Evolutionary conservation across 176 grass and related monocot species (phyloP), one percentile per base, ranked within the genome.

Genomic region (Phyllostachys edulis): DNA sequence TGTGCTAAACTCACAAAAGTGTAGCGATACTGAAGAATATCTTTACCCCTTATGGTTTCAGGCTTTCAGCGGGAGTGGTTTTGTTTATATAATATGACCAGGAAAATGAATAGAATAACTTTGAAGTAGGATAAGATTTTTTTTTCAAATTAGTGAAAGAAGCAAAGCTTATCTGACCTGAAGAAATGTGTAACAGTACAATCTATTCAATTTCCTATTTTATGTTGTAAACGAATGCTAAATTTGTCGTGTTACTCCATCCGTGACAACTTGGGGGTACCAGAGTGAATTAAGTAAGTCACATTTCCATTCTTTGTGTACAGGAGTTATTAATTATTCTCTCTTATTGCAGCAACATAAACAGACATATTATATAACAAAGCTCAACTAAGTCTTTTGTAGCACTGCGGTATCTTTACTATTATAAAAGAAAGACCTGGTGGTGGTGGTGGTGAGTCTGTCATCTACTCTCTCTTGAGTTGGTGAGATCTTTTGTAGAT

Each of bases 341-440:
- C 71, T 57, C 40, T 39, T 63, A 52, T 67, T 69, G 52, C 71
- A 82, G 63, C 40, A 76, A 82, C 17, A 11, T 54, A 70, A 50
- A 29, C 14, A 69, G 41, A 50, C 27, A 60, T 73, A 15, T 45
- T 4, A 82, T 46, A 63, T 12, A 61, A 40, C 2, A 18, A 29
- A 36, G 7, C 52, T 69, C 27, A 6, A 51, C 36, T 61, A 50
- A 52, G 7, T 68, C 32, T 41, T 39, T 50, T 11, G 27, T 47
- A 49, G 38, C 20, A 59, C 60, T 14, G 60, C 54, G 50, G 11
- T 69, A 26, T 34, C 32, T 34, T 34, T 34, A 34, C 32, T 34
- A 34, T 34, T 34, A 34, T 34, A 34, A 34, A 34, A 34, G 32
- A 34, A 34, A 2, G 32, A 34, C 2, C 32, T 34, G 2, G 32